Evolutionary conservation across 768 basidiomycete species (phyloP).

Genomic region (Hortiboletus campestris): DNA sequence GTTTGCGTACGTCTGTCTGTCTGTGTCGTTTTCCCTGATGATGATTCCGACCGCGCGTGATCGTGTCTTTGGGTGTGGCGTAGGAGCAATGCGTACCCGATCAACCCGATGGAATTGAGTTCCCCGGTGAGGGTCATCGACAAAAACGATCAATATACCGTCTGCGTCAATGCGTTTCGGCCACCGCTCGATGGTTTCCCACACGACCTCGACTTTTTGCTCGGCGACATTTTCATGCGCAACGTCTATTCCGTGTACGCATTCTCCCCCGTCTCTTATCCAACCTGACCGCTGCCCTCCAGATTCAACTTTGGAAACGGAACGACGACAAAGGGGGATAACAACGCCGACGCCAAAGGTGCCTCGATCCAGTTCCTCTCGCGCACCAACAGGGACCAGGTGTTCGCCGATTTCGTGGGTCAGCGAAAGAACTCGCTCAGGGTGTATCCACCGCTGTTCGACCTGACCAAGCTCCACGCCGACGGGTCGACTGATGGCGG

Average conservation of each 20-base stretch:
- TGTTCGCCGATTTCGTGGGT: slow-evolving; percentile 27
- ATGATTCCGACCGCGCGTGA: too few relatives aligned
- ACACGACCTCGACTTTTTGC: slow-evolving; percentile 37
- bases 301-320: slow-evolving; percentile 46
- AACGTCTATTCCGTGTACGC: slow-evolving; percentile 46
- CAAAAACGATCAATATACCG: slow-evolving; percentile 35
- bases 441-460: slow-evolving; percentile 23
- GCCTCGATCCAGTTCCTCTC: slow-evolving; percentile 44
- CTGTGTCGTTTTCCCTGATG: not conserved
- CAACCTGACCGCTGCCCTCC: not conserved
- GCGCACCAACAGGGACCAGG: slow-evolving; percentile 35
- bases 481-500: slow-evolving; percentile 24
- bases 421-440: slow-evolving; percentile 14
- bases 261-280: not conserved
- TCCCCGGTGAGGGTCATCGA: slow-evolving; percentile 26
- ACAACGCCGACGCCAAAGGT: slow-evolving; percentile 13
- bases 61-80: too few relatives aligned
- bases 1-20: slow-evolving; percentile 8
- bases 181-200: slow-evolving; percentile 24
- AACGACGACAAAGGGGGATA: slow-evolving; percentile 1
- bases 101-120: slow-evolving; percentile 46
- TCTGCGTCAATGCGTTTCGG: slow-evolving; percentile 38
- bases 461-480: slow-evolving; percentile 16
- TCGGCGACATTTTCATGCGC: slow-evolving; percentile 46
- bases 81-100: slow-evolving; percentile 33